phyloP scores from a whole-genome alignment of 2,329 filamentous ascomycete genomes.

The Colletotrichum aenigma region DNA sequence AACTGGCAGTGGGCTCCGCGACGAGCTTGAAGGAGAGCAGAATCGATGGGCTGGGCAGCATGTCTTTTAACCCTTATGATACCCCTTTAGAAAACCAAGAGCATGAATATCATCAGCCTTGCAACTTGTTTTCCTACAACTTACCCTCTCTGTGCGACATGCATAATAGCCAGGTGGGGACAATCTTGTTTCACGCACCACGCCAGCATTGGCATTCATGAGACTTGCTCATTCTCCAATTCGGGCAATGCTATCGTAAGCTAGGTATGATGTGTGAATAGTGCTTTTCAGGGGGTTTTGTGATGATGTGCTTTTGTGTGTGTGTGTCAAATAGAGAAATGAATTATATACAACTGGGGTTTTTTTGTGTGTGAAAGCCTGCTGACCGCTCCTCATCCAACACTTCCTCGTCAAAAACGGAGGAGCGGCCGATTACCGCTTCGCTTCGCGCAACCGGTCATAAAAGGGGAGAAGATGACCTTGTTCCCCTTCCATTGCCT shows the following conservation, averaged over 20 bases:
- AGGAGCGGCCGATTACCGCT: neutral
- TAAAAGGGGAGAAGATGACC: neutral
- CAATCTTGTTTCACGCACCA: neutral
- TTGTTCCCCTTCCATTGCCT: neutral
- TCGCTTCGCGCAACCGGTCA: neutral
- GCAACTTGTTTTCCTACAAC: neutral
- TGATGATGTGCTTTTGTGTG: neutral
- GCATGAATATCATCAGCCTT: neutral
- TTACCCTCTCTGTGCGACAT: neutral
- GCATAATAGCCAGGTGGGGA: neutral
- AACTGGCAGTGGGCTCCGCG: neutral
- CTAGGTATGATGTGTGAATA: neutral
- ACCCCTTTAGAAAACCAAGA: slow-evolving; percentile 27
- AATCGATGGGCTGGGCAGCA: neutral
- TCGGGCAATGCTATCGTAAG: neutral
- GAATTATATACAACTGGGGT: slow-evolving; percentile 17
- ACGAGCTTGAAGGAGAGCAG: neutral
- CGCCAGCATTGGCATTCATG: neutral
- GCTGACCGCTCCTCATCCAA: neutral
- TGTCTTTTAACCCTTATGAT: slow-evolving; percentile 24
- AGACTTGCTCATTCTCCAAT: slow-evolving; percentile 15
- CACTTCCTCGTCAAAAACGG: neutral
- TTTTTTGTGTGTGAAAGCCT: neutral
- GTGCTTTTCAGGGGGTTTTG: neutral
- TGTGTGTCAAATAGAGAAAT: neutral